A percentile compares a stretch with the other conserved stretches of the same genome.
These are phyloP conservation scores for Cylindrotheca fusiformis DNA, from an alignment of 108 stramenopile genomes.

Conservation along the genomic window DNA sequence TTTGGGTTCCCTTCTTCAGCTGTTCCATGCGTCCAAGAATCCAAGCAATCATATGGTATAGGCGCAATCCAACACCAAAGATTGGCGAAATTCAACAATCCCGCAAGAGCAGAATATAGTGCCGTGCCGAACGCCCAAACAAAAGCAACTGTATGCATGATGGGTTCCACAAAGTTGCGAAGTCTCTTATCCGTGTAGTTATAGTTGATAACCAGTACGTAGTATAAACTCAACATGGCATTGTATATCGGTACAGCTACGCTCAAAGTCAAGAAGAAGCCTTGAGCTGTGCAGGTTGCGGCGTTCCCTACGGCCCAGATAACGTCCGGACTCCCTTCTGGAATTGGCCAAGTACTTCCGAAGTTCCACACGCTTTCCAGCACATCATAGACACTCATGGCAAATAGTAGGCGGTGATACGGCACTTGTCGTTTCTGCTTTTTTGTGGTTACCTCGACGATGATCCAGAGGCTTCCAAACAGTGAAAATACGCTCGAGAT, in stretches of 20 bases:
- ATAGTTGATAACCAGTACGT: slow-evolving; percentile 47
- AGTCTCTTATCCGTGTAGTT: slow-evolving; percentile 26
- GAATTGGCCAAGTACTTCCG: slow-evolving; percentile 47
- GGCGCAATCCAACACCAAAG: slow-evolving; percentile 62
- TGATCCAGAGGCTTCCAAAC: slow-evolving; percentile 5
- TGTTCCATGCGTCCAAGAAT: neutral
- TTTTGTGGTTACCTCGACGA: slow-evolving; percentile 1
- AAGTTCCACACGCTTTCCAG: slow-evolving; percentile 26
- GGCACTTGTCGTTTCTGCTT: neutral
- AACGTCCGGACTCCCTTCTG: slow-evolving; percentile 23
- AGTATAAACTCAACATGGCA: slow-evolving; percentile 40
- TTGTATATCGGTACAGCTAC: slow-evolving; percentile 46
- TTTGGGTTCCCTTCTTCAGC: slow-evolving; percentile 10
- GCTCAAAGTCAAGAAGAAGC: slow-evolving; percentile 54
- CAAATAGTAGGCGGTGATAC: slow-evolving; percentile 27
- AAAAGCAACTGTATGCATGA: slow-evolving; percentile 33
- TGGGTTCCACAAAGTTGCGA: slow-evolving; percentile 24
- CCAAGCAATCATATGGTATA: slow-evolving; percentile 30
- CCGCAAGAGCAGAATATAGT: slow-evolving; percentile 18
- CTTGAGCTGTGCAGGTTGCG: slow-evolving; percentile 47
- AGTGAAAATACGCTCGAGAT: slow-evolving; percentile 9
- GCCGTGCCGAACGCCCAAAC: slow-evolving; percentile 12
- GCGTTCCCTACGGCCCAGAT: slow-evolving; percentile 36
- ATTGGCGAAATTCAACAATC: slow-evolving; percentile 38
- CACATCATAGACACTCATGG: slow-evolving; percentile 30